Conservation (phyloP, 495 filamentous ascomycete genomes). For the Barbatosphaeria neglecta region DNA sequence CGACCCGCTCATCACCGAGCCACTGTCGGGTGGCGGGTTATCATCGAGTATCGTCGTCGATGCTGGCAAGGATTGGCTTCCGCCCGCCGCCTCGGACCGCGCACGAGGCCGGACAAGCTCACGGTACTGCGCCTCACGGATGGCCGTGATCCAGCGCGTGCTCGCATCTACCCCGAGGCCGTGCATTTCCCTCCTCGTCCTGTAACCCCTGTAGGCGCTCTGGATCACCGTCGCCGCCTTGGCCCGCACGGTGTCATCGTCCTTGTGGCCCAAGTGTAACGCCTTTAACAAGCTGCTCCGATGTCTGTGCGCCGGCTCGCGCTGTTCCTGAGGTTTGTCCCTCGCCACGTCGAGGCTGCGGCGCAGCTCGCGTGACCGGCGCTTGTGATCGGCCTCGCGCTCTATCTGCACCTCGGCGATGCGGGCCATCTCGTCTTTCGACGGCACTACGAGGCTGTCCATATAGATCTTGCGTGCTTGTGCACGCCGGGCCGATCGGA, state of each 20-base stretch:
- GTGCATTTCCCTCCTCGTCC: conserved; percentile 50
- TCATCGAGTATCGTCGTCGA: neutral
- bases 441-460: conserved; percentile 33
- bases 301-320: conserved; percentile 1
- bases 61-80: conserved; percentile 1
- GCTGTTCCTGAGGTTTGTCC: neutral
- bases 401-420: conserved; percentile 32
- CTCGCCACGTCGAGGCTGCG: conserved; percentile 10
- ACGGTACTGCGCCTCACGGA: conserved; percentile 54
- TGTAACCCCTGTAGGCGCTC: conserved; percentile 60
- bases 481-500: too few species aligned
- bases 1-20: conserved; percentile 7
- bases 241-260: conserved; percentile 9
- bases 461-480: conserved; percentile 31
- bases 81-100: conserved; percentile 11
- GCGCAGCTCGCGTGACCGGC: conserved; percentile 19
- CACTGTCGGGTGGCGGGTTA: neutral
- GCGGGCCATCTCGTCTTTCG: conserved; percentile 26
- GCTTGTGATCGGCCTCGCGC: conserved; percentile 31
- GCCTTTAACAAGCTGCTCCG: neutral
- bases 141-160: conserved; percentile 56
- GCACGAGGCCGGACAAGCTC: conserved; percentile 38
- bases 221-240: conserved; percentile 47
- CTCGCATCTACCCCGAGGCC: conserved; percentile 54
- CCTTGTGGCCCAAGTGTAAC: conserved; percentile 5